A percentile compares a stretch with the other conserved stretches of the same genome.
Conservation (phyloP, 352 stramenopile genomes). For the Pythium guiyangense region DNA sequence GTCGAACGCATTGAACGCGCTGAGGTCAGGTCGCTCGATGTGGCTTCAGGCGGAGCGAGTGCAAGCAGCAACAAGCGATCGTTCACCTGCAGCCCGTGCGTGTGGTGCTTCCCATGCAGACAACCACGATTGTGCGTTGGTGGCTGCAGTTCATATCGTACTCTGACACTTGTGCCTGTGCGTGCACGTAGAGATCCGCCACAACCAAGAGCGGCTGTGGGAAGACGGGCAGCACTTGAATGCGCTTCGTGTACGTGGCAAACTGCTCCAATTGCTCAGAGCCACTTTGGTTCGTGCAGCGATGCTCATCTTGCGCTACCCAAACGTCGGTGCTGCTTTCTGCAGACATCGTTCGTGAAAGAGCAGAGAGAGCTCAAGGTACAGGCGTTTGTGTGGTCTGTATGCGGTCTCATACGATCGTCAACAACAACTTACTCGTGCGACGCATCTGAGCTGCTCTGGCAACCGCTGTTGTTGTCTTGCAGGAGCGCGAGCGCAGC, state of each 20-base stretch:
- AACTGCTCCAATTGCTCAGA: background rate
- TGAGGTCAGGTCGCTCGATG: too few relatives aligned
- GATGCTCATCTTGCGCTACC: background rate
- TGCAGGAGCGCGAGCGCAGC: slow-evolving; percentile 28
- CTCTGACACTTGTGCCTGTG: too few relatives aligned
- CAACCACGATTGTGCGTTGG: too few relatives aligned
- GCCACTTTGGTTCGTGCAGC: background rate
- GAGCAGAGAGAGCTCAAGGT: slow-evolving; percentile 36
- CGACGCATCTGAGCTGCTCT: background rate
- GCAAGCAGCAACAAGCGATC: too few relatives aligned
- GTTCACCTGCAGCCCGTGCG: too few relatives aligned
- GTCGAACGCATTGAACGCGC: too few relatives aligned
- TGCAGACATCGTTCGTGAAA: slow-evolving; percentile 21
- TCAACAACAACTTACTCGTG: too few relatives aligned
- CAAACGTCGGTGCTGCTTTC: background rate
- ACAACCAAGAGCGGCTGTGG: slow-evolving; percentile 23
- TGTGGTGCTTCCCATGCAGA: too few relatives aligned
- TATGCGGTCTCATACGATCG: background rate
- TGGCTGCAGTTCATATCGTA: too few relatives aligned
- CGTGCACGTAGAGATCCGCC: slow-evolving; percentile 3
- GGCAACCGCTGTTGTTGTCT: background rate
- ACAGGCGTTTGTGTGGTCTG: too few relatives aligned
- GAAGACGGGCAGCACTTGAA: slow-evolving; percentile 30
- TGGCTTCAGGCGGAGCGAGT: too few relatives aligned
- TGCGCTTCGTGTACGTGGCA: slow-evolving; percentile 19